Evolutionary conservation across 2,329 filamentous ascomycete genomes (phyloP).

Genomic region (Botryotinia narcissicola): DNA sequence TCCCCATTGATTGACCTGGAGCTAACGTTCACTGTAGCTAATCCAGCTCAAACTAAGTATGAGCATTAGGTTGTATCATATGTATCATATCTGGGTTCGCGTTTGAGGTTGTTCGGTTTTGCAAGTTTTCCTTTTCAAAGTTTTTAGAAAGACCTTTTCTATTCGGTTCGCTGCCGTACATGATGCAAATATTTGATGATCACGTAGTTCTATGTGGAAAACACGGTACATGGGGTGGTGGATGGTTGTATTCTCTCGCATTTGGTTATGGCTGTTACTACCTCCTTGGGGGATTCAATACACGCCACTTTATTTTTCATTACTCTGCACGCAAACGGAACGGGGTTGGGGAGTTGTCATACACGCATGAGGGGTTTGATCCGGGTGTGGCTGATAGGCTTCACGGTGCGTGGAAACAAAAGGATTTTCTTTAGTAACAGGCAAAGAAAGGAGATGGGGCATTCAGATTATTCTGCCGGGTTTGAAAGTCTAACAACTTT

Average conservation of each 20-base stretch:
- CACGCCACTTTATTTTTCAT: constrained; percentile 18
- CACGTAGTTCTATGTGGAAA: constrained; percentile 25
- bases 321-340: constrained; percentile 24
- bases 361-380: constrained; percentile 23
- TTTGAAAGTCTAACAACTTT: background rate
- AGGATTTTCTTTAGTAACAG: background rate
- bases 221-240: constrained; percentile 18
- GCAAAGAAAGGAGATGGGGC: background rate
- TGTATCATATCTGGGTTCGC: constrained; percentile 41
- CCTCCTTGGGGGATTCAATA: constrained; percentile 25
- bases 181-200: constrained; percentile 36
- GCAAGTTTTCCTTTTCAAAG: constrained; percentile 28
- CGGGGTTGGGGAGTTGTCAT: constrained; percentile 23
- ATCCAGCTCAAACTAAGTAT: constrained; percentile 37
- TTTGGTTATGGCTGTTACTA: constrained; percentile 13
- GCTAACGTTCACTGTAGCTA: constrained; percentile 37
- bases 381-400: constrained; percentile 24
- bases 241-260: constrained; percentile 31
- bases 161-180: constrained; percentile 36
- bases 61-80: constrained; percentile 35
- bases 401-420: constrained; percentile 10
- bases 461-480: background rate
- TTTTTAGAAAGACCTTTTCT: constrained; percentile 33
- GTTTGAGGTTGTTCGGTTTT: constrained; percentile 33
- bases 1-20: constrained; percentile 15